Evolutionary conservation across 306 rosid species (phyloP).

Genomic region (Mimosa pudica): DNA sequence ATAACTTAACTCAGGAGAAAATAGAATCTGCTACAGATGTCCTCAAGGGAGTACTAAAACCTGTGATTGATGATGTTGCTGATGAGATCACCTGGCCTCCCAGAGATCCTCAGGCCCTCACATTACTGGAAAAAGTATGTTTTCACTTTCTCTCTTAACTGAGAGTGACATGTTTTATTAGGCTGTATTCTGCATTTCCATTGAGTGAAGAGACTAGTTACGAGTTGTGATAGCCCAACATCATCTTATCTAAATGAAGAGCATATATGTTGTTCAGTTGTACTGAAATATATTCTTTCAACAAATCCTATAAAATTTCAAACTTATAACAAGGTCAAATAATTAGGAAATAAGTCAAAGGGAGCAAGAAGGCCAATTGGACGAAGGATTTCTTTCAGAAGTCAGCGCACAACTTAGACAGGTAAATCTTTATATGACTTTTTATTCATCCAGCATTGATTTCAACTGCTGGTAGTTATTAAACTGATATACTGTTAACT

Average conservation of each 20-base stretch:
- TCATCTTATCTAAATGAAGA: conserved; percentile 23
- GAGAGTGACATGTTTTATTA: conserved; percentile 1
- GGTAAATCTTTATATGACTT: conserved; percentile 49
- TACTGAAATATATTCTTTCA: conserved; percentile 2
- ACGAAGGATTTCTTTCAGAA: conserved; percentile 94
- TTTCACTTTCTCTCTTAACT: conserved; percentile 34
- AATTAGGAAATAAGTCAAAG: conserved; percentile 71
- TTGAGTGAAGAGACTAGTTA: not conserved
- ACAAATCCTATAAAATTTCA: conserved; percentile 15
- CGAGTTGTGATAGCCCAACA: conserved; percentile 18
- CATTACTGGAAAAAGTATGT: conserved; percentile 70
- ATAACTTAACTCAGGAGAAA: conserved; percentile 61
- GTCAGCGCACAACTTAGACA: conserved; percentile 91
- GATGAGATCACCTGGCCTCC: conserved; percentile 95
- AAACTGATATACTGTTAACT: not conserved
- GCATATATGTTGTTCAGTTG: conserved; percentile 25
- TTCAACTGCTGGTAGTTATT: conserved; percentile 22
- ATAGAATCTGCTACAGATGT: conserved; percentile 91
- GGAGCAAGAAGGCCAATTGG: conserved; percentile 84
- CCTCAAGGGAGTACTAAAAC: conserved; percentile 76
- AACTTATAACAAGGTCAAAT: conserved; percentile 27
- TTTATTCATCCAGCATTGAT: conserved; percentile 18
- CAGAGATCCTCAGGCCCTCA: conserved; percentile 69
- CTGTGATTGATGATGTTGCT: conserved; percentile 67
- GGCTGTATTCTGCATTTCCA: not conserved